A percentile compares a stretch with the other conserved stretches of the same genome.
These are phyloP conservation scores for Cryphonectria radicalis DNA, from an alignment of 2,329 filamentous ascomycete species.

Conservation along the genomic window DNA sequence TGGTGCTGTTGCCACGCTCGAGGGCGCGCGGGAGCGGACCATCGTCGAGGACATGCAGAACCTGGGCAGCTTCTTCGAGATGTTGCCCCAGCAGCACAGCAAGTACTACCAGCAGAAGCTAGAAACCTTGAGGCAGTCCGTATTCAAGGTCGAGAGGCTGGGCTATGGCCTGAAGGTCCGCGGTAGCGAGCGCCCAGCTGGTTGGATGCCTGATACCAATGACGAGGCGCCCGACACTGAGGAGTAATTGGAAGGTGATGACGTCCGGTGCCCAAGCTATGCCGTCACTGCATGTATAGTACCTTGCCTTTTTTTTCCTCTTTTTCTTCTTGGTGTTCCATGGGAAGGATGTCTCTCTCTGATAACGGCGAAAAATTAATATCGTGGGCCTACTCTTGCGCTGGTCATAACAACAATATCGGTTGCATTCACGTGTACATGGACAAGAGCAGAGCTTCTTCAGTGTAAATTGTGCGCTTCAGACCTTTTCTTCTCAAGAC, in stretches of 20 bases:
- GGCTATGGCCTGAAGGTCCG: slow-evolving; percentile 87
- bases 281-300: not conserved
- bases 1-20: slow-evolving; percentile 32
- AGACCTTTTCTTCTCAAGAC: slow-evolving; percentile 15
- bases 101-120: slow-evolving; percentile 76
- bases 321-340: no score
- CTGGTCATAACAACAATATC: no score
- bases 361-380: not conserved
- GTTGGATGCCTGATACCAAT: slow-evolving; percentile 83
- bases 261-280: not conserved
- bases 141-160: slow-evolving; percentile 90
- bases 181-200: slow-evolving; percentile 85
- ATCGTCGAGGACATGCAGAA: slow-evolving; percentile 82
- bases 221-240: slow-evolving; percentile 32
- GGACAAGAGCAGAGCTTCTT: not conserved
- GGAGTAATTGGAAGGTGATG: slow-evolving; percentile 2
- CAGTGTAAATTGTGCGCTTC: not conserved
- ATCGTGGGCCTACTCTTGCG: not conserved
- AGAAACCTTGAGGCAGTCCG: slow-evolving; percentile 82
- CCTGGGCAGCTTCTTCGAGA: slow-evolving; percentile 77
- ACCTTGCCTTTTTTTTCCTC: not conserved
- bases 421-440: no score
- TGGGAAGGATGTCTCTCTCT: not conserved
- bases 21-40: slow-evolving; percentile 47
- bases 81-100: slow-evolving; percentile 63